Evolutionary conservation across 2,329 filamentous ascomycete species (phyloP).

Genomic region (Thelonectria rubi): DNA sequence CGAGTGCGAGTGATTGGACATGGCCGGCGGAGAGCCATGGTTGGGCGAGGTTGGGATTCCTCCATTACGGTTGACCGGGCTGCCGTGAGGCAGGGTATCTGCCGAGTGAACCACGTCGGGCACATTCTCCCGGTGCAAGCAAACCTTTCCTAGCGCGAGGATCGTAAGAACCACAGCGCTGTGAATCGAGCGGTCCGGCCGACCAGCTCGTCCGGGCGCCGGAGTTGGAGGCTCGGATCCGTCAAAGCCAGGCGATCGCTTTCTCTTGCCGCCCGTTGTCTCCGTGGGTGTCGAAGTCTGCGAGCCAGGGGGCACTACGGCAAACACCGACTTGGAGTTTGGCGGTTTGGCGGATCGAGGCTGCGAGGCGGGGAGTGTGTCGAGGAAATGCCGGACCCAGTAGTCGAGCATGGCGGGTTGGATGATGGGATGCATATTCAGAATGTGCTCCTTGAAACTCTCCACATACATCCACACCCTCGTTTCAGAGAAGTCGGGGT

Average conservation of each 20-base stretch:
- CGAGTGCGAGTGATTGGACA: conserved; percentile 57
- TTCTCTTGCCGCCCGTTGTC: conserved; percentile 59
- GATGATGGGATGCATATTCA: conserved; percentile 73
- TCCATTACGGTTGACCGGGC: conserved; percentile 56
- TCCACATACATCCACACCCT: conserved; percentile 64
- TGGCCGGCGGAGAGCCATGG: conserved; percentile 63
- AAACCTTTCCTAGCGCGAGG: conserved; percentile 87
- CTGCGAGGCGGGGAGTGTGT: conserved; percentile 52
- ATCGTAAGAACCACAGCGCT: conserved; percentile 86
- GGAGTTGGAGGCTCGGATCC: conserved; percentile 46
- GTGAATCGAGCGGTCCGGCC: conserved; percentile 72
- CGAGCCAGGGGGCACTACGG: conserved; percentile 39
- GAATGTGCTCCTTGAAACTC: conserved; percentile 68
- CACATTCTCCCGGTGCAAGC: conserved; percentile 62
- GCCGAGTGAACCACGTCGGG: conserved; percentile 63
- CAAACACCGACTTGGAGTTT: conserved; percentile 45
- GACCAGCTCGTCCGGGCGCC: conserved; percentile 52
- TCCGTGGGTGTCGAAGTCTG: conserved; percentile 40
- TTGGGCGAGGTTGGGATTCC: conserved; percentile 60
- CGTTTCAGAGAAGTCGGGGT: conserved; percentile 62
- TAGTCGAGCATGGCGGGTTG: conserved; percentile 61
- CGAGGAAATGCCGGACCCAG: conserved; percentile 63
- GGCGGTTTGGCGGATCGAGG: conserved; percentile 43
- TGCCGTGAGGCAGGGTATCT: conserved; percentile 47
- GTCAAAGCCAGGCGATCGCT: conserved; percentile 60